Base-by-base conservation (phyloP, 345 rosid species). In the Conringia planisiliqua region DNA sequence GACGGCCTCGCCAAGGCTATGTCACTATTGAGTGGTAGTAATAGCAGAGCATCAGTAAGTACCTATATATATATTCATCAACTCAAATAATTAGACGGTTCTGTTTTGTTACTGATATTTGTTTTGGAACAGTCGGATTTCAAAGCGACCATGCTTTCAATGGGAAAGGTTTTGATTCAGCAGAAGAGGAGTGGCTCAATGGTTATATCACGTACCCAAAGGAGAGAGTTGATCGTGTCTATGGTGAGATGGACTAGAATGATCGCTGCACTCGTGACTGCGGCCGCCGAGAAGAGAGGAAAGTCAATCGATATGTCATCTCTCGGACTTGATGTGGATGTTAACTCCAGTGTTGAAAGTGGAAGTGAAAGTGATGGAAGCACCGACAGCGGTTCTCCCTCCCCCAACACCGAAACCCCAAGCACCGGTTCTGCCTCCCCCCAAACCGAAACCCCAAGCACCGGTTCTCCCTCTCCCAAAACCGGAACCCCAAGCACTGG, bases 271-370 rank as follows among this genome's bases (percentile, higher is more conserved):
- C 2, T 42, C 3, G 70, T 75, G 29, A 7, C 20, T 16, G 11
- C 22, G 14, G 79, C 62, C 0, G 7, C 68, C 2, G 64, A 68
- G 40, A 2, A 18, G n/a, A 29, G 2, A 7, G 79, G 74, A 51
- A 75, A 68, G 26, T 0, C 70, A 0, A 40, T 75, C 13, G 70
- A 75, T 33, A 18, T 43, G 7, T 61, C 70, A 12, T 40, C 62
- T 42, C 70, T 20, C 4, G 79, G 79, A 13, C 74, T 75, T 62
- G 79, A 75, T 9, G 74, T 75, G 3, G 74, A 62, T 75, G 62
- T 66, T 66, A 48, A 65, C 22, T 0, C 30, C 0, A 9, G 36
- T 6, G 4, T 73, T 55, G n/a, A 6, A 59, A 22, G 12, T 0
- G 48, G 7, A 39, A n/a, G 38, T 16, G 9, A n/a, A 33, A 35